phyloP scores from a whole-genome alignment of 164 flowering plant species.

The Dillenia suffruticosa region DNA sequence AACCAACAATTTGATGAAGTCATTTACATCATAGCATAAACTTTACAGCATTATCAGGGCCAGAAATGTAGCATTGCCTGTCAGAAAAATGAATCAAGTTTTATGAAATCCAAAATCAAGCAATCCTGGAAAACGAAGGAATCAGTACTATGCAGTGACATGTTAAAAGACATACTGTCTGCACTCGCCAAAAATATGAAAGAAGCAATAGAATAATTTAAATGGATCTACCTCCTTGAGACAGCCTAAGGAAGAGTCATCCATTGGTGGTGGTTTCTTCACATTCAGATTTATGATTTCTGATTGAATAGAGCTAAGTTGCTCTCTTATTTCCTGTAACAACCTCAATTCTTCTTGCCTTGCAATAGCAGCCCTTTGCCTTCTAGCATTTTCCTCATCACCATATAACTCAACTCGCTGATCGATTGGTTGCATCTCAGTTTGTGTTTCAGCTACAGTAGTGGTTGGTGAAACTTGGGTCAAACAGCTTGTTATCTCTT shows the following conservation, averaged over 20 bases:
- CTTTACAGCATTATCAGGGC: constrained; percentile 26
- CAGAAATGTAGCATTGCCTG: constrained; percentile 78
- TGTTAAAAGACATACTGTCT: neutral
- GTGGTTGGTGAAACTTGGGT: constrained; percentile 13
- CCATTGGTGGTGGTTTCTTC: constrained; percentile 19
- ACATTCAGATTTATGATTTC: constrained; percentile 37
- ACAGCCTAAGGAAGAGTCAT: constrained; percentile 28
- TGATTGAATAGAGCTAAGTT: constrained; percentile 43
- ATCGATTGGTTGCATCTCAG: constrained; percentile 32
- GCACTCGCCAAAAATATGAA: neutral
- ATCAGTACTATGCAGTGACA: neutral
- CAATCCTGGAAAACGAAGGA: neutral
- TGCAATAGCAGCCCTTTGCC: constrained; percentile 25
- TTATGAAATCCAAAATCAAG: neutral
- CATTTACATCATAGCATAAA: no score
- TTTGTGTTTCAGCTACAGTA: constrained; percentile 15
- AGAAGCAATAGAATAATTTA: neutral
- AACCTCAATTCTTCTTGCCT: constrained; percentile 42
- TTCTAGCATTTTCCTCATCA: constrained; percentile 25
- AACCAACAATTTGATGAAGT: no score
- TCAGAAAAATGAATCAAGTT: constrained; percentile 5
- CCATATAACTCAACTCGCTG: constrained; percentile 46
- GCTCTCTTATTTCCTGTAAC: constrained; percentile 55
- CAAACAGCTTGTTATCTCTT: constrained; percentile 11
- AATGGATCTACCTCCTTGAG: constrained; percentile 49